Conservation (phyloP, 73 alveolate species). For the Stentor roeselii region DNA sequence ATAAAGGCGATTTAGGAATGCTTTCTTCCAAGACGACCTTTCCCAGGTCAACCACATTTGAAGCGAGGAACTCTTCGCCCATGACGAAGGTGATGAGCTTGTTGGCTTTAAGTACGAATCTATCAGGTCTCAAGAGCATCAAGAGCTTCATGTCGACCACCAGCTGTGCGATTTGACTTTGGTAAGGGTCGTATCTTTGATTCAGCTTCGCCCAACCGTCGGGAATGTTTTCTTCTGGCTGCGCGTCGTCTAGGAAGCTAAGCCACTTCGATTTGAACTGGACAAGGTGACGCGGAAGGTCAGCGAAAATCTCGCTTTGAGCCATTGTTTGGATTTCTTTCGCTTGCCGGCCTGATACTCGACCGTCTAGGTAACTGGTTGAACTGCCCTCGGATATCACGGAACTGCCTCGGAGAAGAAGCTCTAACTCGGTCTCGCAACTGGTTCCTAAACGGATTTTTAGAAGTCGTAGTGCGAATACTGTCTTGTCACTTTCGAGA, state of each 20-base stretch:
- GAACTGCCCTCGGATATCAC: conserved; percentile 49
- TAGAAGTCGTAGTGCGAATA: conserved; percentile 92
- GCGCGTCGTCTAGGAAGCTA: conserved; percentile 64
- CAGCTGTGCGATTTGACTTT: conserved; percentile 37
- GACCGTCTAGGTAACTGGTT: conserved; percentile 57
- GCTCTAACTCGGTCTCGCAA: conserved; percentile 71
- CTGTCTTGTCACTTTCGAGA: conserved; percentile 72
- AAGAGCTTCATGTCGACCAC: conserved; percentile 59
- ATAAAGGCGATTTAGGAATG: conserved; percentile 73
- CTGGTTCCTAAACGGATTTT: conserved; percentile 83
- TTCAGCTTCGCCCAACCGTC: conserved; percentile 44
- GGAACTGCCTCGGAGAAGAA: conserved; percentile 67
- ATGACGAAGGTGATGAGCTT: conserved; percentile 66
- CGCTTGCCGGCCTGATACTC: conserved; percentile 65
- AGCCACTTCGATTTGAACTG: conserved; percentile 76
- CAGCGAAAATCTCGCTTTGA: conserved; percentile 57
- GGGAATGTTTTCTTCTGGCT: conserved; percentile 91
- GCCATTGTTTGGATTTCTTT: conserved; percentile 73
- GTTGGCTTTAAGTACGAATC: conserved; percentile 75
- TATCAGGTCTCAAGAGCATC: conserved; percentile 86
- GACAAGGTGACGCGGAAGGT: conserved; percentile 61
- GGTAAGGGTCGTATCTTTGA: conserved; percentile 41
- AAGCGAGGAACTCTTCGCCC: conserved; percentile 73
- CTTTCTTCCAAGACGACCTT: conserved; percentile 85
- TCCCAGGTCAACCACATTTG: conserved; percentile 75